Percentiles rank a stretch among this genome's conserved stretches.
Conservation (phyloP, 495 filamentous ascomycete species). For the Daldinia caldariorum region DNA sequence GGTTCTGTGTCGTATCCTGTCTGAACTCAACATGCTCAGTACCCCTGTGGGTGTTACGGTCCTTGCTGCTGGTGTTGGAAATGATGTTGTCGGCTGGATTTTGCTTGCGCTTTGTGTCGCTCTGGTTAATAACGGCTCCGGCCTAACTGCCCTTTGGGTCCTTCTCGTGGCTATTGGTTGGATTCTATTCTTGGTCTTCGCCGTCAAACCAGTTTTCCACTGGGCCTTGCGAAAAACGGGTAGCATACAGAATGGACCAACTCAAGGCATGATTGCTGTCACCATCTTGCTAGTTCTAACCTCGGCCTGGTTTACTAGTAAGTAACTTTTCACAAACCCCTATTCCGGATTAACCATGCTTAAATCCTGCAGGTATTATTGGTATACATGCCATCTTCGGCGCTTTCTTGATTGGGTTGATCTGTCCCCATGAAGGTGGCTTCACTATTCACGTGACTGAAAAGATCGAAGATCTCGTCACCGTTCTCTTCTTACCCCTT, state of each 20-base stretch:
- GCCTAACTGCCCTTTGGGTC: slow-evolving; percentile 87
- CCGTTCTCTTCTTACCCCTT: slow-evolving; percentile 87
- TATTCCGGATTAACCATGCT: slow-evolving; percentile 1
- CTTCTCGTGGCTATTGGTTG: slow-evolving; percentile 80
- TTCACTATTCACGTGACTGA: slow-evolving; percentile 96
- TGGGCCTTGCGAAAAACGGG: slow-evolving; percentile 77
- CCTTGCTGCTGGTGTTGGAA: slow-evolving; percentile 92
- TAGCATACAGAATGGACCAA: slow-evolving; percentile 88
- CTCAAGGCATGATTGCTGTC: slow-evolving; percentile 83
- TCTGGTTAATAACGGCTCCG: slow-evolving; percentile 86
- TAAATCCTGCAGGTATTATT: slow-evolving; percentile 69
- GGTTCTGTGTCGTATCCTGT: slow-evolving; percentile 92
- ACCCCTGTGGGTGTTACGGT: slow-evolving; percentile 91
- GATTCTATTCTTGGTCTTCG: slow-evolving; percentile 78
- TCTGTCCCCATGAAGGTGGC: slow-evolving; percentile 93
- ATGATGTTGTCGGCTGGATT: slow-evolving; percentile 96
- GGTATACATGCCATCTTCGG: slow-evolving; percentile 72
- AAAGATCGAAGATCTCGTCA: slow-evolving; percentile 94
- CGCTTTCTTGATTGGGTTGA: slow-evolving; percentile 84
- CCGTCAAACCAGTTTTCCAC: slow-evolving; percentile 80
- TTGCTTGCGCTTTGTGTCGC: slow-evolving; percentile 93
- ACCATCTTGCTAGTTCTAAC: slow-evolving; percentile 81
- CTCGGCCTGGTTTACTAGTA: slow-evolving; percentile 92
- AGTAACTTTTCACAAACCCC: slow-evolving; percentile 21
- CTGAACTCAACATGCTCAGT: slow-evolving; percentile 86